Conservation (phyloP, 2,329 filamentous ascomycete species). For the Cryphonectria nitschkei region DNA sequence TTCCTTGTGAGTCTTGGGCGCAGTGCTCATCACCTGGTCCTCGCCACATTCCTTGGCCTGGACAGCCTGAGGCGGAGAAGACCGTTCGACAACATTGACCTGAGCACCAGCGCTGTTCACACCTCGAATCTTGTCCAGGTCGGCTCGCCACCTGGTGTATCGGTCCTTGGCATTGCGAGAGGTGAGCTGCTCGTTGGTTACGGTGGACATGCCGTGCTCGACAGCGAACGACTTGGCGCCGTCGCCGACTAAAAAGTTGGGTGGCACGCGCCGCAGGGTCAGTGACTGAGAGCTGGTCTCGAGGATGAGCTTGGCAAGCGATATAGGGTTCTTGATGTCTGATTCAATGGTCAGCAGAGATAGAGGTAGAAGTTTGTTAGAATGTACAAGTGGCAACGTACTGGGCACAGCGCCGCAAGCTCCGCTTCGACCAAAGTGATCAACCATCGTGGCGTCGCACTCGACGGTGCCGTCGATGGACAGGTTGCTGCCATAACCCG, state of each 20-base stretch:
- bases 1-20: slow-evolving; percentile 10
- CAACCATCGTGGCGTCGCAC: slow-evolving; percentile 91
- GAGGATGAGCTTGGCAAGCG: slow-evolving; percentile 80
- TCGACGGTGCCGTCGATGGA: slow-evolving; percentile 90
- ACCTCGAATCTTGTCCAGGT: slow-evolving; percentile 58
- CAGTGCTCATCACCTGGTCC: background rate
- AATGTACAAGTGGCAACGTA: slow-evolving; percentile 51
- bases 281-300: slow-evolving; percentile 76
- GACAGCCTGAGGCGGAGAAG: background rate
- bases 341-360: background rate
- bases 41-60: background rate
- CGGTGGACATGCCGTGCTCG: slow-evolving; percentile 72
- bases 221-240: slow-evolving; percentile 87
- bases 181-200: slow-evolving; percentile 78
- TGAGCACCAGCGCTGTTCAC: background rate
- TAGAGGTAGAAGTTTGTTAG: background rate
- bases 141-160: slow-evolving; percentile 77
- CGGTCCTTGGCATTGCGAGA: slow-evolving; percentile 79
- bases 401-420: slow-evolving; percentile 89
- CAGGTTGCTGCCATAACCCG: slow-evolving; percentile 93
- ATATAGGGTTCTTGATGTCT: slow-evolving; percentile 94
- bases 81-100: slow-evolving; percentile 48
- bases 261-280: slow-evolving; percentile 86
- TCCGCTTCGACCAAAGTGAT: slow-evolving; percentile 88
- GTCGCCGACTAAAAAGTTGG: slow-evolving; percentile 85